Base-by-base conservation (phyloP, 495 filamentous ascomycete genomes). In the Rostrohypoxylon terebratum region DNA sequence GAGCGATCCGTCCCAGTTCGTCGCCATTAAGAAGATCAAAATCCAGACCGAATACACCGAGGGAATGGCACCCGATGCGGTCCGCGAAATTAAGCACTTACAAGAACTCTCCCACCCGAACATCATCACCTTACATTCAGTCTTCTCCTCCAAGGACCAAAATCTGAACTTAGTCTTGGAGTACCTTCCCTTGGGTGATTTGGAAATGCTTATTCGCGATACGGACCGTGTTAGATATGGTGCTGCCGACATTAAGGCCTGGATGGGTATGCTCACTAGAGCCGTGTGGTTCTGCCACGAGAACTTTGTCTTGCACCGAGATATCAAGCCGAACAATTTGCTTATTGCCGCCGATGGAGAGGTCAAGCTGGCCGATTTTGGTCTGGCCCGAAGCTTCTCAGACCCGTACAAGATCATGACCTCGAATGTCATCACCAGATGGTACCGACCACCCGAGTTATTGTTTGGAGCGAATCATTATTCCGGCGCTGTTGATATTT, bases 11-110 rank as follows among this genome's bases (percentile, higher is more conserved):
- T 84, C 86, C 14, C 82, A 86, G 9, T 84, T 88, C 23, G 92
- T 99, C 50, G 96, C 96, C 63, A 98, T 99, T 79, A 99, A 99
- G 77, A 98, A 98, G 83, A 97, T 99, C 83, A 98, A 98, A 80
- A 87, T 97, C 73, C 93, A 94, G 76, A 88, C 90, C 13, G 93
- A 97, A 76, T 87, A 86, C 75, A 83, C 80, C 0, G 94, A 97
- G 77, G 96, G 96, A 62, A 88, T 99, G 72, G 88, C 92, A 13
- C 93, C 94, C 84, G 96, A 99, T 80, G 93, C 95, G 14, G 90
- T 98, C 70, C 93, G 96, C 66, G 96, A 99, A 83, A 89, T 98
- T 75, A 96, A 96, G 77, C 91, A 92, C 80, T 87, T 99, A 8
- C 94, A 96, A 77, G 96, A 99, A 80, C 87, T 99, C n/a, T 91